Percentiles rank a stretch among this genome's conserved stretches.
These are phyloP conservation scores for Agaricales sp. DNA, from an alignment of 1,284 basidiomycete genomes.

Conservation along the genomic window DNA sequence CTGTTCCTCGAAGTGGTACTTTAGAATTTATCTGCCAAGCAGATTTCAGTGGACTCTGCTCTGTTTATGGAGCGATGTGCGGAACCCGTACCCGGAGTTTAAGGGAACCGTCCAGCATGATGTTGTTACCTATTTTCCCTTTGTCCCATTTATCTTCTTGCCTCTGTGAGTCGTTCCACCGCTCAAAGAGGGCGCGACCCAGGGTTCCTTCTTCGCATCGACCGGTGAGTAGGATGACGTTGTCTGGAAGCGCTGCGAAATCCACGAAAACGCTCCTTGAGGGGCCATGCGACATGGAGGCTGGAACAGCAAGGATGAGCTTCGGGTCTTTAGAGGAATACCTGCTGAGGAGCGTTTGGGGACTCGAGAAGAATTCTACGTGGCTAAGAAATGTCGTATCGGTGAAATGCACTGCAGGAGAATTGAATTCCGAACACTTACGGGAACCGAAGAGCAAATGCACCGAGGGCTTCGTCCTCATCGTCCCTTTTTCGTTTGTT, in stretches of 20 bases:
- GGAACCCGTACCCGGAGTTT: constrained; percentile 50
- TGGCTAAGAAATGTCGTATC: constrained; percentile 38
- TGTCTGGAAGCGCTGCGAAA: constrained; percentile 73
- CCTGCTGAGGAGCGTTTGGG: constrained; percentile 70
- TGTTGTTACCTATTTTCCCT: constrained; percentile 78
- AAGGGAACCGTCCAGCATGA: constrained; percentile 66
- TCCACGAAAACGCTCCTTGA: constrained; percentile 80
- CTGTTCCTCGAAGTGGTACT: constrained; percentile 77
- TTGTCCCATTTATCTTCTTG: constrained; percentile 76
- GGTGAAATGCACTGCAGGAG: neutral
- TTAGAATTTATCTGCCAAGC: constrained; percentile 69
- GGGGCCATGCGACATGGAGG: constrained; percentile 87
- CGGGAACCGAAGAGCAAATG: constrained; percentile 70
- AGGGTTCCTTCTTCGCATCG: constrained; percentile 77
- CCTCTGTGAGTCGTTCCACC: constrained; percentile 78
- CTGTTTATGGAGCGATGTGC: constrained; percentile 3
- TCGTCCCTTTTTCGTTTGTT: constrained; percentile 52
- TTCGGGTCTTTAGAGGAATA: constrained; percentile 86
- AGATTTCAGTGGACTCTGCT: neutral
- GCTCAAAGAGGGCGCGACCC: constrained; percentile 69
- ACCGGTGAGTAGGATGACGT: constrained; percentile 77
- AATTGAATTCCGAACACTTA: constrained; percentile 20
- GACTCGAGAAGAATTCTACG: constrained; percentile 82
- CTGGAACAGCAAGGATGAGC: constrained; percentile 87
- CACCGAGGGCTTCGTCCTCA: constrained; percentile 67